Conservation (phyloP, 2,329 filamentous ascomycete species). For the Nigrograna mackinnonii region DNA sequence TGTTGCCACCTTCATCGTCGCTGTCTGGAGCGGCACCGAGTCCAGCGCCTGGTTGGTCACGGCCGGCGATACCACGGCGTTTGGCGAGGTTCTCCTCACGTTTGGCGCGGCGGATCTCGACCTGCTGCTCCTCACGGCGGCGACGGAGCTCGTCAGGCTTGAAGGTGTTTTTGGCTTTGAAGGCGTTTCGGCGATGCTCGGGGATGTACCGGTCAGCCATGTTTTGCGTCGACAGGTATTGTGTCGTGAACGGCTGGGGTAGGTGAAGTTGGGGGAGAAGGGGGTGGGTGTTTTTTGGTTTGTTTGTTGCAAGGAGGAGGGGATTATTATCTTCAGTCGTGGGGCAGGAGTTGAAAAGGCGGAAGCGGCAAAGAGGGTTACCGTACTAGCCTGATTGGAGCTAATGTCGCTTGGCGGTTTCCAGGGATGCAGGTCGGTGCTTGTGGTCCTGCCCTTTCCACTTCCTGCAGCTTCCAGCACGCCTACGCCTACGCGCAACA, state of each 20-base stretch:
- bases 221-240: conserved; percentile 42
- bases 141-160: conserved; percentile 98
- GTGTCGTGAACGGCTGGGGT: conserved; percentile 4
- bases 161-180: conserved; percentile 99
- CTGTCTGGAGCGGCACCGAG: conserved; percentile 91
- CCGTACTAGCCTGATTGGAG: no score
- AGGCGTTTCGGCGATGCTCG: conserved; percentile 98
- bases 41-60: conserved; percentile 74
- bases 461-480: no score
- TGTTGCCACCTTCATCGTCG: conserved; percentile 93
- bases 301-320: conserved; percentile 28
- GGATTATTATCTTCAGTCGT: conserved; percentile 33
- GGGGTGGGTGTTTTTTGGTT: conserved; percentile 10
- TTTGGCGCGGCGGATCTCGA: conserved; percentile 98
- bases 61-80: conserved; percentile 87
- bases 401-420: no score
- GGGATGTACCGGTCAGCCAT: conserved; percentile 99
- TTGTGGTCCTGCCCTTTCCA: no score
- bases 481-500: no score
- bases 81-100: conserved; percentile 99
- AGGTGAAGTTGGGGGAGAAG: conserved; percentile 18
- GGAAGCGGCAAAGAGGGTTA: conserved; percentile 40
- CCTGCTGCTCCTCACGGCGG: conserved; percentile 97
- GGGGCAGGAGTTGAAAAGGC: conserved; percentile 39
- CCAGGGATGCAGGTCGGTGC: no score